phyloP scores from a whole-genome alignment of 1,284 basidiomycete species.

The Spongiforma sp. region DNA sequence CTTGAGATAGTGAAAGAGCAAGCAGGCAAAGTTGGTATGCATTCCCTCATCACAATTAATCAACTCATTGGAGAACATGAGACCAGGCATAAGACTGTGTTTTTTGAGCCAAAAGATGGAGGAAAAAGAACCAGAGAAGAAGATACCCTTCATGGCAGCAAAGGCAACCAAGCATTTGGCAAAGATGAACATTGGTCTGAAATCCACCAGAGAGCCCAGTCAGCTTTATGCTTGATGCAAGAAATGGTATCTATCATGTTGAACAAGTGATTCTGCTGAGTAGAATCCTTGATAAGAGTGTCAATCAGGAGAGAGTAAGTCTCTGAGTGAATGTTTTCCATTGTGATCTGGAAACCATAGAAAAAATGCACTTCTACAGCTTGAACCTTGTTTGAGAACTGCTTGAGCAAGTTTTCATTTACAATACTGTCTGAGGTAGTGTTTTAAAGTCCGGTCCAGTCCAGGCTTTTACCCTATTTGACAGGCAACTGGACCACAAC shows the following conservation, averaged over 20 bases:
- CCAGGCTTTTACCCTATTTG: too few relatives aligned
- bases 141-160: conserved; percentile 81
- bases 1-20: conserved; percentile 89
- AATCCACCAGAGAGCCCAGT: conserved; percentile 96
- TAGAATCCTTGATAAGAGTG: not conserved
- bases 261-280: conserved; percentile 75
- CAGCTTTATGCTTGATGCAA: conserved; percentile 90
- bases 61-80: conserved; percentile 81
- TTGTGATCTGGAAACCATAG: not conserved
- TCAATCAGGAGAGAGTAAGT: not conserved
- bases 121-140: too few relatives aligned
- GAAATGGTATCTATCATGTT: conserved; percentile 95
- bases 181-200: conserved; percentile 85
- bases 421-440: too few relatives aligned
- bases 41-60: conserved; percentile 98
- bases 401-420: too few relatives aligned
- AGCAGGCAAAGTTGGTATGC: conserved; percentile 98
- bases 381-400: not conserved
- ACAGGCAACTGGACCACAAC: too few relatives aligned
- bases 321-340: not conserved
- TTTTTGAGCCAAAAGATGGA: too few relatives aligned
- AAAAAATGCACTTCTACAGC: not conserved
- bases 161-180: conserved; percentile 93
- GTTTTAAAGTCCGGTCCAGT: too few relatives aligned
- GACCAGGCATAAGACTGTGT: too few relatives aligned